Percentiles rank a stretch among this genome's conserved stretches.
Evolutionary conservation across 768 basidiomycete species (phyloP).

Genomic region (Scleroderma bovista): DNA sequence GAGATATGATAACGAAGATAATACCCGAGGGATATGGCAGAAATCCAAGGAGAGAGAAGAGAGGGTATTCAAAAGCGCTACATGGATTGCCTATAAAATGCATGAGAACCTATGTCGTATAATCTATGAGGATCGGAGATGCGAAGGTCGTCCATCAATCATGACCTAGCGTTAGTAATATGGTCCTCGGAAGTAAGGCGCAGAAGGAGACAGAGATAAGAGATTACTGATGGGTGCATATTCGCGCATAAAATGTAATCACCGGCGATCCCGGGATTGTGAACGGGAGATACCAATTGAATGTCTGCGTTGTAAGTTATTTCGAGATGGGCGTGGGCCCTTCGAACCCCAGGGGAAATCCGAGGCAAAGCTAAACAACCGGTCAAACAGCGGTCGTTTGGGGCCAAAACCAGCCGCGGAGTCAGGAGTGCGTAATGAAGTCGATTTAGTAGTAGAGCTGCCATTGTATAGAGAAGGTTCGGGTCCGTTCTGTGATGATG

Average conservation of each 20-base stretch:
- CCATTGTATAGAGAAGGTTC: slow-evolving; percentile 52
- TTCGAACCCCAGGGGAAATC: slow-evolving; percentile 29
- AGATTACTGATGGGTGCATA: neutral
- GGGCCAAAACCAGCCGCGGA: slow-evolving; percentile 22
- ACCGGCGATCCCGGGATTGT: slow-evolving; percentile 18
- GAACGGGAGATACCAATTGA: slow-evolving; percentile 35
- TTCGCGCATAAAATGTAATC: neutral
- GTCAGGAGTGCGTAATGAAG: slow-evolving; percentile 38
- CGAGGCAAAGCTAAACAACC: slow-evolving; percentile 49
- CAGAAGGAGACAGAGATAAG: neutral
- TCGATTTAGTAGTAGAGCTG: slow-evolving; percentile 54
- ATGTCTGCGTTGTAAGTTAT: slow-evolving; percentile 45
- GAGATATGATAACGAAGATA: slow-evolving; percentile 3
- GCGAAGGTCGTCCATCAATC: slow-evolving; percentile 1
- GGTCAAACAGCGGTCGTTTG: slow-evolving; percentile 59
- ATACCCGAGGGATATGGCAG: neutral
- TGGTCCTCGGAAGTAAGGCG: neutral
- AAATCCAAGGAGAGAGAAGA: neutral
- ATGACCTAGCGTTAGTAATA: neutral
- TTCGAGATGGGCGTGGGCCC: slow-evolving; percentile 24
- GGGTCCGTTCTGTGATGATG: slow-evolving; percentile 31
- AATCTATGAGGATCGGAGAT: slow-evolving; percentile 16
- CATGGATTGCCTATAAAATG: slow-evolving; percentile 17
- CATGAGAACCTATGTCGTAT: slow-evolving; percentile 10
- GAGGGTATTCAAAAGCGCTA: slow-evolving; percentile 24